Base-by-base conservation (phyloP, 2,329 filamentous ascomycete genomes). In the Sphaerulina vaccinii region DNA sequence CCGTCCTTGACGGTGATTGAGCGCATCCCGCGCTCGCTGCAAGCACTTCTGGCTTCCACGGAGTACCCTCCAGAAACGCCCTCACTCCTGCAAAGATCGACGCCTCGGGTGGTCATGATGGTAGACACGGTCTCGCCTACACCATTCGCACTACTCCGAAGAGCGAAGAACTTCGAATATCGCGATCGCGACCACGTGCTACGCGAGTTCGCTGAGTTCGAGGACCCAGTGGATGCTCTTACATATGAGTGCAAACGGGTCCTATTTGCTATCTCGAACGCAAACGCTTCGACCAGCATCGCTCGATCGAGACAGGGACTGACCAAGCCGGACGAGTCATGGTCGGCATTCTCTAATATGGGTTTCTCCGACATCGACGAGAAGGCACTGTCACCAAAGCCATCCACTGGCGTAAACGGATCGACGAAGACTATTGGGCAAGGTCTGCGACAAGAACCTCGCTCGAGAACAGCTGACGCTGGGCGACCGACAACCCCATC, bases 291-390 rank as follows among this genome's bases (percentile, higher is more conserved):
- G 0, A 84, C 86, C 48, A 82, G 85, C 11, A 87, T 85, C 3
- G 56, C 44, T 54, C 42, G 60, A 50, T 58, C 67, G 50, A 24
- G 64, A 45, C 58, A 69, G 60, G 52, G 81, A 84, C 51, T 88
- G 85, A 33, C 36, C 10, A 55, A 63, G 54, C 54, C 62, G 23
- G 91, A 97, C 69, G 88, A 91, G 16, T 95, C 91, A 0, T 99
- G 93, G 93, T 97, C 93, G 13, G 83, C 90, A 44, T 99, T 99
- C 58, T 90, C 96, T 68, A 93, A 96, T 65, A 84, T 97, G 62
- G 93, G 93, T 1, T 99, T 97, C 66, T 83, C 87, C 3, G 88
- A 87, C 1, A 77, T 85, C 1, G 84, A 87, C 1, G 60, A 65
- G 48, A 52, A 52, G 19, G 55, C 59, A 8, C 45, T 58, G 23